Base-by-base conservation (phyloP, 768 basidiomycete genomes). In the Jaapia argillacea region DNA sequence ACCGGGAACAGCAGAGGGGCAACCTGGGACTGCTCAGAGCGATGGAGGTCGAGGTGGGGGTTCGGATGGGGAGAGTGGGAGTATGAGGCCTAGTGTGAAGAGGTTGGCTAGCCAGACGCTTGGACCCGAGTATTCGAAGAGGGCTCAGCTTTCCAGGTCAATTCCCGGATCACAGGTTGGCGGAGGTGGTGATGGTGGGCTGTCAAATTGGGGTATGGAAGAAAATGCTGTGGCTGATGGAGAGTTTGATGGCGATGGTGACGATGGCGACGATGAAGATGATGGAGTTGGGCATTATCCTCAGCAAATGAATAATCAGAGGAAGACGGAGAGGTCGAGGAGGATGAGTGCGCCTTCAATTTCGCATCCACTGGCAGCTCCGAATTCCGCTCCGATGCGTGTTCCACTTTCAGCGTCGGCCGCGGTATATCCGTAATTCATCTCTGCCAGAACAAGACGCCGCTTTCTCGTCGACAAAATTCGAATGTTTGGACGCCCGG, bases 81-180 rank as follows among this genome's bases (percentile, higher is more conserved):
- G 46, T 12, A 51, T 57, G 27, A 56, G 85, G 1, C 85, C 85
- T 7, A 69, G 77, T 23, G 85, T 84, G 54, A 88, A 88, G 66
- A 66, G 85, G 36, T 57, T 83, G 27, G 76, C 85, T 1, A 82
- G 80, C 38, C 81, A 83, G 62, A 81, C 81, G 6, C 60, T 87
- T n/a, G 83, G 70, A 1, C 79, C 81, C 2, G 62, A 62, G 26
- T 68, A 67, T 48, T 49, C 71, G 39, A 86, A 87, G 58, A 62
- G 77, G 7, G 55, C 63, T 42, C 58, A 62, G 7, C 24, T 42
- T 14, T 14, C 22, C 28, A 10, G 28, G 10, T 16, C 28, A 10
- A 33, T 16, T 10, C 28, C 28, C n/a, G n/a, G n/a, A n/a, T n/a
- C n/a, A n/a, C n/a, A n/a, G n/a, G n/a, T n/a, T n/a, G n/a, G n/a